Base-by-base conservation (phyloP, 2,329 filamentous ascomycete genomes). In the Aspergillus fumigatiaffinis region DNA sequence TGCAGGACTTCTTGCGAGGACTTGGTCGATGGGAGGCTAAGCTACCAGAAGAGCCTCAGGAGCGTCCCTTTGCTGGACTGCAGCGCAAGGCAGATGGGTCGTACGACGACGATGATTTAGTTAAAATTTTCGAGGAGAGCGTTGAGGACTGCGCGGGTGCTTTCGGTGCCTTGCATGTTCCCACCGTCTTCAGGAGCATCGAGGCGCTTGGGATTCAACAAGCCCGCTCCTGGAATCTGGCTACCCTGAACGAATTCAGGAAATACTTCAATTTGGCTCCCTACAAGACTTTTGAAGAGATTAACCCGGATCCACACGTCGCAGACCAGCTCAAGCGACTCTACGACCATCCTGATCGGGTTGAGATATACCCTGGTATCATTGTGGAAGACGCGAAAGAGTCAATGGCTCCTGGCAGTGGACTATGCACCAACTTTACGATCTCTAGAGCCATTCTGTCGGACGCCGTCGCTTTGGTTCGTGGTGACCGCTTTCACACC, bases 171-270 rank as follows among this genome's bases (percentile, higher is more conserved):
- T 78, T 79, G 14, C 84, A 82, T 65, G 79, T 87, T 0, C 85
- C 85, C 4, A 78, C 78, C 44, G 78, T 81, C 1, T 80, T 88
- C 65, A 83, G 80, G 63, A 76, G 79, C 1, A 79, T 88, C n/a
- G 86, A 88, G 68, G 77, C 86, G 2, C 77, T 87, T 2, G 85
- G 84, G 8, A 87, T 87, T 52, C 76, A 80, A 20, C 85, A 87
- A 62, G 82, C 81, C 5, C 81, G 85, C 42, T 80, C 81, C 41
- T 87, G 84, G 85, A 80, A 84, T 54, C 71, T 86, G 10, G 83
- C 80, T 0, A 83, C 84, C 0, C 71, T 88, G 42, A 88, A 88
- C 62, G 82, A 77, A 64, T 81, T 79, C 70, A 80, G 74, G 61
- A 77, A 72, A 60, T 82, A 74, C 68, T 84, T 80, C 56, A 82